A percentile compares a stretch with the other conserved stretches of the same genome.
Conservation (phyloP, 2,329 filamentous ascomycete species). For the Ploettnerulaceae sp. region DNA sequence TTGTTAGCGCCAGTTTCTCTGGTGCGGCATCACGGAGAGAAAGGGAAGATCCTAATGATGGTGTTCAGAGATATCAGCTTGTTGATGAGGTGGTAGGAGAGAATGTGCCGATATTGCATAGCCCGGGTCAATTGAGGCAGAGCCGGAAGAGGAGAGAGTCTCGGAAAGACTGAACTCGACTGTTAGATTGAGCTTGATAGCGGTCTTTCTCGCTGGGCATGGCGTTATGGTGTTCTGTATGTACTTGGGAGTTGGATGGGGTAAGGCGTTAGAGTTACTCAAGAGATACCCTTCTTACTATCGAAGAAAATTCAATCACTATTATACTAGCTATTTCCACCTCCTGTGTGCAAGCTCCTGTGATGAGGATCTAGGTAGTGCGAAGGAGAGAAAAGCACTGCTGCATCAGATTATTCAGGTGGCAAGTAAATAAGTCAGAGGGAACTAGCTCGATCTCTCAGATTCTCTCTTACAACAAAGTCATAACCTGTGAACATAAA, state of each 20-base stretch:
- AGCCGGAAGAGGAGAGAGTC: not conserved
- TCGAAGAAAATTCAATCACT: too few species aligned
- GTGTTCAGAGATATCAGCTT: slow-evolving; percentile 10
- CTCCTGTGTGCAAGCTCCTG: too few species aligned
- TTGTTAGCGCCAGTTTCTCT: not conserved
- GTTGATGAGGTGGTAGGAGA: slow-evolving; percentile 16
- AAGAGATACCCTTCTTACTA: not conserved
- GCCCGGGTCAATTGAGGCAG: slow-evolving; percentile 6
- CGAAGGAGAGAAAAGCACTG: too few species aligned
- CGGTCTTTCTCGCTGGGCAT: not conserved
- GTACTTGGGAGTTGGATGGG: slow-evolving; percentile 1
- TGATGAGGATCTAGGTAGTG: too few species aligned
- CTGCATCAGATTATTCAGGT: too few species aligned
- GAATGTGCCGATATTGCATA: slow-evolving; percentile 14
- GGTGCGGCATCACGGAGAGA: not conserved
- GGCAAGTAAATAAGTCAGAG: too few species aligned
- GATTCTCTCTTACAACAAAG: too few species aligned
- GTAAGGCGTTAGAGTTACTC: not conserved
- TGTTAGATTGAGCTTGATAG: not conserved
- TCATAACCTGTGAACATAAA: too few species aligned
- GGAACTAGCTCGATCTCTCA: too few species aligned
- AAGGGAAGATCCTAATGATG: not conserved
- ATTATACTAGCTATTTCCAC: too few species aligned
- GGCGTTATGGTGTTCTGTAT: not conserved
- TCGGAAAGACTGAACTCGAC: not conserved